Percentiles rank a stretch among this genome's conserved stretches.
These are phyloP conservation scores for Fusarium zealandicum DNA, from an alignment of 2,329 filamentous ascomycete species.

Conservation along the genomic window DNA sequence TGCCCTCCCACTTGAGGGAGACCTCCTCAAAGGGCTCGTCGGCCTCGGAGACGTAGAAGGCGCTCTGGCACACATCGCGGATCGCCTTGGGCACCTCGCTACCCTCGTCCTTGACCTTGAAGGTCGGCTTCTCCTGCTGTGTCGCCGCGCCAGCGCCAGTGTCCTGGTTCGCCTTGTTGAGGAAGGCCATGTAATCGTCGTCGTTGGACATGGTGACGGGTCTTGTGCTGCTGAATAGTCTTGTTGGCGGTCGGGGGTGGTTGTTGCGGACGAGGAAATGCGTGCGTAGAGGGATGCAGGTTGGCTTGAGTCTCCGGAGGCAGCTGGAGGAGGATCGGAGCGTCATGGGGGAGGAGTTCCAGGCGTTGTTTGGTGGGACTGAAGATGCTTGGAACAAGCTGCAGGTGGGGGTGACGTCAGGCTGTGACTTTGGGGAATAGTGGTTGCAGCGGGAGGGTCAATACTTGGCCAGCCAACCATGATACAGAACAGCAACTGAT, in stretches of 20 bases:
- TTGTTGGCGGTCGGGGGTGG: slow-evolving; percentile 2
- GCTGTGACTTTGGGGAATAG: slow-evolving; percentile 1
- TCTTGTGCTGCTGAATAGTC: slow-evolving; percentile 34
- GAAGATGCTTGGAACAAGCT: slow-evolving; percentile 24
- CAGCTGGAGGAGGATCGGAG: slow-evolving; percentile 15
- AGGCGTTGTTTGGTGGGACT: slow-evolving; percentile 23
- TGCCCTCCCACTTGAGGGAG: slow-evolving; percentile 65
- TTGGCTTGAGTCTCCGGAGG: slow-evolving; percentile 6
- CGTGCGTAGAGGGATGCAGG: slow-evolving; percentile 1
- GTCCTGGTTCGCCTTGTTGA: slow-evolving; percentile 86
- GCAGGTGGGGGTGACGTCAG: slow-evolving; percentile 46
- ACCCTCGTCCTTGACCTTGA: slow-evolving; percentile 62
- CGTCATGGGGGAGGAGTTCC: slow-evolving; percentile 31
- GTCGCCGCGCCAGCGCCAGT: slow-evolving; percentile 49
- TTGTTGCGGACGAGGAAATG: neutral
- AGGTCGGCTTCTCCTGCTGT: slow-evolving; percentile 43
- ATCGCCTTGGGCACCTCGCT: slow-evolving; percentile 68
- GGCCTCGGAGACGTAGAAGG: slow-evolving; percentile 79
- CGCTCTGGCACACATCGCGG: slow-evolving; percentile 56
- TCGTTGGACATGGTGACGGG: slow-evolving; percentile 71
- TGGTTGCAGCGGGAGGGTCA: slow-evolving; percentile 1
- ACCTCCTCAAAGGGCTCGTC: slow-evolving; percentile 88
- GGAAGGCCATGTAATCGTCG: slow-evolving; percentile 82
- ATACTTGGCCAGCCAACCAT: slow-evolving; percentile 12
- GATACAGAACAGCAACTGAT: neutral